Conservation (phyloP, 768 basidiomycete species). For the Galerina sulciceps region DNA sequence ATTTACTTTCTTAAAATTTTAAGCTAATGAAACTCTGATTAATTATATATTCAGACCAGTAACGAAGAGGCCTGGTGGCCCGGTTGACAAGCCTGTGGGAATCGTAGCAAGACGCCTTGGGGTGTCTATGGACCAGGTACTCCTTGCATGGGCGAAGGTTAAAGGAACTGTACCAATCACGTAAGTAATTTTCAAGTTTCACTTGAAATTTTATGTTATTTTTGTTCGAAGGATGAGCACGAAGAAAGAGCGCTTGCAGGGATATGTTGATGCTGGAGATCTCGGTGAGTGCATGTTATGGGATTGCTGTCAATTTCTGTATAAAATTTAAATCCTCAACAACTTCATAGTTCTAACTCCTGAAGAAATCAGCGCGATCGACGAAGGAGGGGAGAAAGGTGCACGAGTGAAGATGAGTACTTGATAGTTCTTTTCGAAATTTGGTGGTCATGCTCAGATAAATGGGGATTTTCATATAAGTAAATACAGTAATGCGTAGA, state of each 20-base stretch:
- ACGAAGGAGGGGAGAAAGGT: constrained; percentile 54
- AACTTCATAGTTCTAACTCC: constrained; percentile 1
- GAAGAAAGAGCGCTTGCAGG: constrained; percentile 64
- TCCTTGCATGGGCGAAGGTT: constrained; percentile 72
- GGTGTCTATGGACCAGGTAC: constrained; percentile 64
- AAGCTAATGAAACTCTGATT: not conserved
- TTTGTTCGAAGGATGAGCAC: constrained; percentile 54
- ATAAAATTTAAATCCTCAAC: not conserved
- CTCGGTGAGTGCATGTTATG: constrained; percentile 54
- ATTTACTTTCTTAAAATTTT: not conserved
- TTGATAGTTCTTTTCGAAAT: too few relatives aligned
- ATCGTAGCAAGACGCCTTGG: constrained; percentile 52
- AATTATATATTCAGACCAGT: constrained; percentile 40
- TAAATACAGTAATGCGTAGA: too few relatives aligned
- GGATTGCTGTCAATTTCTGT: too few relatives aligned
- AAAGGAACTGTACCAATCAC: constrained; percentile 71
- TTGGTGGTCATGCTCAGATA: too few relatives aligned
- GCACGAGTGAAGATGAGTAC: too few relatives aligned
- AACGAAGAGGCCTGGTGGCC: constrained; percentile 60
- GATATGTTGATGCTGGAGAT: constrained; percentile 72
- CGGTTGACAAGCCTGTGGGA: constrained; percentile 61
- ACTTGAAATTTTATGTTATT: too few relatives aligned
- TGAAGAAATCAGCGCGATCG: constrained; percentile 44
- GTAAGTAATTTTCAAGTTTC: constrained; percentile 32
- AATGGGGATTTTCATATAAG: too few relatives aligned